These are phyloP conservation scores for Protea cynaroides DNA, from an alignment of 164 flowering plant genomes.

Conservation along the genomic window DNA sequence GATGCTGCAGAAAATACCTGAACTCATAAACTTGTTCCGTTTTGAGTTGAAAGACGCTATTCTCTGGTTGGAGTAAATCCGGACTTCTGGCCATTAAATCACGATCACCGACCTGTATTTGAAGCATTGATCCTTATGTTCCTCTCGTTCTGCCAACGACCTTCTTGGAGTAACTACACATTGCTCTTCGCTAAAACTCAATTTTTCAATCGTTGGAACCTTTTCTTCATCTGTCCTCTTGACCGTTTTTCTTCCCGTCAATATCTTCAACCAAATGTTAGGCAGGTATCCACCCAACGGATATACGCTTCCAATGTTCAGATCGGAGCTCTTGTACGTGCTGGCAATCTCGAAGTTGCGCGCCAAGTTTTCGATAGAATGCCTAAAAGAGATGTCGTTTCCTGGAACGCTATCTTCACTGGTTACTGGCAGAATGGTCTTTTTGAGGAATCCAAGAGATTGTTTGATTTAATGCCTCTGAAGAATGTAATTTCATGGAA, in stretches of 20 bases:
- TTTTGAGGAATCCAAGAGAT: conserved; percentile 25
- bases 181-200: conserved; percentile 4
- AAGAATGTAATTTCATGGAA: conserved; percentile 49
- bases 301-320: conserved; percentile 28
- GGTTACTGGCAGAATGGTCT: conserved; percentile 41
- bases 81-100: too few relatives aligned
- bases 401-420: conserved; percentile 41
- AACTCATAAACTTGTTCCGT: too few relatives aligned
- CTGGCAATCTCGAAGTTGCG: conserved; percentile 30
- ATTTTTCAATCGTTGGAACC: conserved; percentile 3
- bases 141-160: background rate
- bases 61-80: too few relatives aligned
- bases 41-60: too few relatives aligned
- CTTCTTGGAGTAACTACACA: background rate
- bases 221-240: background rate
- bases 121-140: background rate
- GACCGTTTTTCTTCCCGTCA: conserved; percentile 7
- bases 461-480: conserved; percentile 36
- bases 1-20: too few relatives aligned
- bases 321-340: conserved; percentile 21
- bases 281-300: conserved; percentile 20
- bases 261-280: background rate
- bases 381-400: conserved; percentile 31
- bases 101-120: too few relatives aligned
- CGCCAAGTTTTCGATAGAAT: conserved; percentile 39